Conservation (phyloP, 192 early-diverging fungal genomes). For the Coemansia sp. region DNA sequence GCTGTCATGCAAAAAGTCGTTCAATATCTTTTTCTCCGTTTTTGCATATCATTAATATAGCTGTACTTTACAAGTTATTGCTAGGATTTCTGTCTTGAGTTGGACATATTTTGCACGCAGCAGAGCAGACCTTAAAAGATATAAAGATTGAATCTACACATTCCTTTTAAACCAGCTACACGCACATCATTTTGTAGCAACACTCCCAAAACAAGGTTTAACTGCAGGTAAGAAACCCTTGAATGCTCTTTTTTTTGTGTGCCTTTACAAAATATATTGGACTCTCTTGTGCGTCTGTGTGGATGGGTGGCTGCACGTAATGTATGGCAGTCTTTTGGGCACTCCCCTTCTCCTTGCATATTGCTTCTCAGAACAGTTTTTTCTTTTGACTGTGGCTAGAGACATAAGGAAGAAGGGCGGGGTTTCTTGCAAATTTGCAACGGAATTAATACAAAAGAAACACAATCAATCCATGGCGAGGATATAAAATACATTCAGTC, state of each 20-base stretch:
- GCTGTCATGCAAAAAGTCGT: too few species aligned
- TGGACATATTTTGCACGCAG: too few species aligned
- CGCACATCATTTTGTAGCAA: too few species aligned
- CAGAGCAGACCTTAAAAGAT: too few species aligned
- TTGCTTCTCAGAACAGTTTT: background rate
- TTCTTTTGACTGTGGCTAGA: conserved; percentile 6
- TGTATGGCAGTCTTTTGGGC: conserved; percentile 7
- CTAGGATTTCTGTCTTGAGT: too few species aligned
- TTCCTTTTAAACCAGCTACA: too few species aligned
- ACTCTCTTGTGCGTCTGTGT: background rate
- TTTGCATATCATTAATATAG: too few species aligned
- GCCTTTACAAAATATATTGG: background rate
- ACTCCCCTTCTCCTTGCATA: conserved; percentile 7
- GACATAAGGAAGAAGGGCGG: background rate
- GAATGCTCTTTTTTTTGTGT: background rate
- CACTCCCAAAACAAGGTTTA: too few species aligned
- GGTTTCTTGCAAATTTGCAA: background rate
- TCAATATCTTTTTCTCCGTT: too few species aligned
- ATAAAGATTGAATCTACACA: too few species aligned
- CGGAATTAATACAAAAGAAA: background rate
- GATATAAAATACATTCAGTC: background rate
- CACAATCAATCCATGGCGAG: background rate
- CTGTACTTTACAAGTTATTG: too few species aligned
- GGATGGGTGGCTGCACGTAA: conserved; percentile 2
- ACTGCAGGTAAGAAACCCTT: background rate